Evolutionary conservation across 352 stramenopile genomes (phyloP).

Genomic region (Thraustochytrium sp.): DNA sequence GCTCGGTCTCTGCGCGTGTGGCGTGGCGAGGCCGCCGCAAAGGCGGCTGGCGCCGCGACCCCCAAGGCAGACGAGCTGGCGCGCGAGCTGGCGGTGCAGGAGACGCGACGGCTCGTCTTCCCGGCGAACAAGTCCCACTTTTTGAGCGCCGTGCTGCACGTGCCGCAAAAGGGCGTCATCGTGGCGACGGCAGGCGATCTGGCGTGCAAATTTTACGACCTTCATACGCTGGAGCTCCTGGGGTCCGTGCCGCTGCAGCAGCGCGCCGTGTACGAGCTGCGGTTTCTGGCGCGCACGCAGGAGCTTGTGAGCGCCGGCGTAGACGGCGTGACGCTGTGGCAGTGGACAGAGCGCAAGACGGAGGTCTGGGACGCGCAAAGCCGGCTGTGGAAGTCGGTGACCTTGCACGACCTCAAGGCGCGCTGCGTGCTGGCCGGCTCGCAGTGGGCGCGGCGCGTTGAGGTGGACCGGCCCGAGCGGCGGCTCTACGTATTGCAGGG

Average conservation of each 20-base stretch:
- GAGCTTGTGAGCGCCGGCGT: constrained; percentile 8
- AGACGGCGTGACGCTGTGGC: constrained; percentile 15
- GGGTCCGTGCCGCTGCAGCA: not conserved
- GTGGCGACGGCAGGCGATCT: not conserved
- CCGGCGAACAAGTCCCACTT: not conserved
- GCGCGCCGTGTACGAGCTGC: constrained; percentile 19
- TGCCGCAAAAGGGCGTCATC: constrained; percentile 4
- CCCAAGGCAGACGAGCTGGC: no score
- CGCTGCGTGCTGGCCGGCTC: not conserved
- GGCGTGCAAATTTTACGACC: constrained; percentile 13
- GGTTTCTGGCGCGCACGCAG: not conserved
- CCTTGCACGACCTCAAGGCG: not conserved
- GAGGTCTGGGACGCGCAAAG: constrained; percentile 24
- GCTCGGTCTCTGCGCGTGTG: not conserved
- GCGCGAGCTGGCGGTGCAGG: no score
- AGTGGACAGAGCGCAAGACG: constrained; percentile 11
- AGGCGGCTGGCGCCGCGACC: no score
- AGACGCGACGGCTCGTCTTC: not conserved
- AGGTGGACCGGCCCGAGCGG: not conserved
- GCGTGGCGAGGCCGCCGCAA: no score
- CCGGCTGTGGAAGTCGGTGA: constrained; percentile 25
- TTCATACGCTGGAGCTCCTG: not conserved
- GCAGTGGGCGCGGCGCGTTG: not conserved
- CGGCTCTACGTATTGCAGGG: not conserved
- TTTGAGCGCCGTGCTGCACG: not conserved